Evolutionary conservation across 176 grass and related monocot species (phyloP), one percentile per base, ranked within the genome.

Genomic region (Puya raimondii): DNA sequence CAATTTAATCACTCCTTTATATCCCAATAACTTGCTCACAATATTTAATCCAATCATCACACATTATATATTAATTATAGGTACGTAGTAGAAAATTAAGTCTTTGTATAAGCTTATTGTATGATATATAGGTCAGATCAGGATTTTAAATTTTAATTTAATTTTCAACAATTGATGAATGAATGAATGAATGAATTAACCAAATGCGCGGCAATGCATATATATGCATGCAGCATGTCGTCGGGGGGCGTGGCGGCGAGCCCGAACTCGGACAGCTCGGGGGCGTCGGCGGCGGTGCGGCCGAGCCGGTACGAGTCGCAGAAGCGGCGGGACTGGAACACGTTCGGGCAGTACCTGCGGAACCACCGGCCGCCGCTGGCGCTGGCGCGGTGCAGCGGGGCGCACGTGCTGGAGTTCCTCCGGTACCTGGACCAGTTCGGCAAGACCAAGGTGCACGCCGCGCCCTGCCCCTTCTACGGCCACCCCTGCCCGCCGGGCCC

Each of bases 301-400:
- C 85, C 81, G 59, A 91, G 88, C 79, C 33, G 88, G 23, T 91
- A 91, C 84, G 88, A 91, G 70, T 91, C 88, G 69, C 88, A 91
- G 85, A 91, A 91, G 79, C 81, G 88, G 1, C 88, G 88, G 4
- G 88, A 91, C 85, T 91, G 88, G 88, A 82, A 91, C 81, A 91
- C 88, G 3, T 91, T 91, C 73, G 76, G 85, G 48, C 88, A 91
- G 85, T 91, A 91, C 69, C 79, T 91, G n/a, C 81, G 81, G 29
- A 91, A 91, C 81, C 88, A 87, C 72, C 88, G 88, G 3, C 88
- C 88, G 76, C 88, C 88, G 65, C 81, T 91, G 65, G 81, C 81
- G 78, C 85, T 91, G 10, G 11, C 72, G 1, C 88, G 88, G 7
- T 91, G 88, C 88, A 91, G 88, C 81, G 88, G 88, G 49, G 88